A percentile compares a stretch with the other conserved stretches of the same genome.
Conservation (phyloP, 2,329 filamentous ascomycete species). For the Aspergillus ochraceus region DNA sequence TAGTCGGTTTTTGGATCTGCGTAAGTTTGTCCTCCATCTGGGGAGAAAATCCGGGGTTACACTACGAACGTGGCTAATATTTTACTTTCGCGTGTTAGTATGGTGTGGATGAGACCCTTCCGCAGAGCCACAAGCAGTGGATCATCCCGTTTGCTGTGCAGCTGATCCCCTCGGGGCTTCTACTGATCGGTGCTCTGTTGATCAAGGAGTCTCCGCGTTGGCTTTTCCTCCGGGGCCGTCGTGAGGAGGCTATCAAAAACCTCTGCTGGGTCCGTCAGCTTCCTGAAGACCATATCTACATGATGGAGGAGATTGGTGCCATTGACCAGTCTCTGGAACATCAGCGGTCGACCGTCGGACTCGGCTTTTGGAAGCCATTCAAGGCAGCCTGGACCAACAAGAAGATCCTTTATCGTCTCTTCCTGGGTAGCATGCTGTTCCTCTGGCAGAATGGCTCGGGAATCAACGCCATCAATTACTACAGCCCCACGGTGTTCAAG, state of each 20-base stretch:
- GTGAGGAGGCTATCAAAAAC: slow-evolving; percentile 63
- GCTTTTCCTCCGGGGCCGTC: slow-evolving; percentile 67
- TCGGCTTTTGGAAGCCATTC: slow-evolving; percentile 76
- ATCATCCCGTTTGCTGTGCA: slow-evolving; percentile 45
- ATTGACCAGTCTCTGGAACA: slow-evolving; percentile 70
- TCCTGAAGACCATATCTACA: slow-evolving; percentile 55
- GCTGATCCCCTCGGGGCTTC: slow-evolving; percentile 41
- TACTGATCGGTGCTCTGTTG: slow-evolving; percentile 59
- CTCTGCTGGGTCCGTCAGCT: slow-evolving; percentile 49
- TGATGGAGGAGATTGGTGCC: slow-evolving; percentile 69
- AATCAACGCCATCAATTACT: slow-evolving; percentile 80
- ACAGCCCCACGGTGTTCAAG: slow-evolving; percentile 67
- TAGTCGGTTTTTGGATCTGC: slow-evolving; percentile 54
- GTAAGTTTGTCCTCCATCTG: slow-evolving; percentile 22
- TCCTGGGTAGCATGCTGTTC: slow-evolving; percentile 73
- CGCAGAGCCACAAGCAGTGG: slow-evolving; percentile 39
- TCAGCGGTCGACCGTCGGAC: slow-evolving; percentile 62
- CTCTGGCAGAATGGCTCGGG: slow-evolving; percentile 76
- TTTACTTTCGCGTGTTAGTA: slow-evolving; percentile 38
- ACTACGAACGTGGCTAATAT: slow-evolving; percentile 10
- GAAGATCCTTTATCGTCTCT: slow-evolving; percentile 68
- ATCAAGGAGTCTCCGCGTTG: slow-evolving; percentile 68
- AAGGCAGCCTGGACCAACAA: slow-evolving; percentile 53
- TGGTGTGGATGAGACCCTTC: slow-evolving; percentile 49
- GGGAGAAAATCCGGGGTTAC: neutral